Evolutionary conservation across 208 protist species (phyloP).

Genomic region (Balamuthia mandrillaris): DNA sequence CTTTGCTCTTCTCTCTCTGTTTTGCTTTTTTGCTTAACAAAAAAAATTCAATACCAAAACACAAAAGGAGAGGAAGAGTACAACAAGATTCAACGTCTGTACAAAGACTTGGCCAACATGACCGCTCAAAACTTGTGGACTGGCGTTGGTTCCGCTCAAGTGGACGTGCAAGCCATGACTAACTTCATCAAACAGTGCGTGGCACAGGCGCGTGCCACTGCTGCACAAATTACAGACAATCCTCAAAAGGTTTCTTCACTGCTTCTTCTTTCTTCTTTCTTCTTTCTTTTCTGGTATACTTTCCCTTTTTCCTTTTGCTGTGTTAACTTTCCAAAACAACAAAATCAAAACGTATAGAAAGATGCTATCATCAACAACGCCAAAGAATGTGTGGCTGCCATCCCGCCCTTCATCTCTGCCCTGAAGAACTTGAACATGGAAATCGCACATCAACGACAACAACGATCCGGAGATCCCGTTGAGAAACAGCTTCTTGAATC

Average conservation of each 20-base stretch:
- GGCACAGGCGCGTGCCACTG: not conserved
- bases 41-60: not conserved
- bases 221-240: not conserved
- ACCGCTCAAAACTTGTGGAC: conserved; percentile 9
- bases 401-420: not conserved
- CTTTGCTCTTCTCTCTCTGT: too few species aligned
- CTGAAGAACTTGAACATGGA: not conserved
- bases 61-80: conserved; percentile 15
- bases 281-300: not conserved
- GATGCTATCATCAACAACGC: not conserved
- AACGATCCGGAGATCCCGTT: not conserved
- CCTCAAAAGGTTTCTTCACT: not conserved
- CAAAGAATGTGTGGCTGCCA: not conserved
- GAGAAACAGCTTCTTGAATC: too few species aligned
- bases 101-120: not conserved
- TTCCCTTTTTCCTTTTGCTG: not conserved
- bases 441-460: conserved; percentile 17
- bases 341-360: not conserved
- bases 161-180: not conserved
- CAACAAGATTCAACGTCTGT: not conserved
- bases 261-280: not conserved
- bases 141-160: not conserved
- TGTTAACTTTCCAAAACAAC: too few species aligned
- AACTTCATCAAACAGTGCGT: not conserved
- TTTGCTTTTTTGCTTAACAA: too few species aligned